Conservation (phyloP, 345 rosid species). For the Dipteronia sinensis region DNA sequence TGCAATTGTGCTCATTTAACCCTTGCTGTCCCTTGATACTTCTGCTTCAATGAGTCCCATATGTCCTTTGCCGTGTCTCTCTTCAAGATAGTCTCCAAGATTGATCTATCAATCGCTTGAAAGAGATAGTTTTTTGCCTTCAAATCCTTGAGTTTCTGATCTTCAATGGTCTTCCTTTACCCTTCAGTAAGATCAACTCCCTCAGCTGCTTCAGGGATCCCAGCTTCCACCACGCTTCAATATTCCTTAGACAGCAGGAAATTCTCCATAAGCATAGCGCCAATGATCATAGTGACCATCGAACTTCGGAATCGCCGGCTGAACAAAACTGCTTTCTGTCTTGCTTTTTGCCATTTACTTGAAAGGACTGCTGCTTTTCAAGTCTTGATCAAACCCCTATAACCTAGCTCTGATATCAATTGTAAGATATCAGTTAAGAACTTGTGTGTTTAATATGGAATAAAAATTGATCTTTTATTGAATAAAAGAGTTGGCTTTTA, state of each 20-base stretch:
- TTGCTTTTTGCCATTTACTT: no score
- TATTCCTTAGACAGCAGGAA: neutral
- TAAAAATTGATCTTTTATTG: no score
- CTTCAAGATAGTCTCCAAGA: conserved; percentile 13
- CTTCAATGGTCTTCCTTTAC: neutral
- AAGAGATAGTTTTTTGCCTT: conserved; percentile 20
- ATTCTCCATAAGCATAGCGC: conserved; percentile 1
- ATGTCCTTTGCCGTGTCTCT: conserved; percentile 3
- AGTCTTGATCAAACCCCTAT: no score
- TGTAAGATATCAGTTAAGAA: no score
- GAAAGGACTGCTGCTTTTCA: no score
- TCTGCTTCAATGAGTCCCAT: conserved; percentile 15
- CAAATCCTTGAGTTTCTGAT: neutral
- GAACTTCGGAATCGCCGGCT: conserved; percentile 3
- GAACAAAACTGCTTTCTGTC: neutral
- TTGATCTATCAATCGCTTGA: conserved; percentile 11
- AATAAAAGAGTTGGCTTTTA: no score
- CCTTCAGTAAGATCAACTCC: neutral
- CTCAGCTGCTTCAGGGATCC: neutral
- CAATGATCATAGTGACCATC: conserved; percentile 15
- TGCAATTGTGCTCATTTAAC: neutral
- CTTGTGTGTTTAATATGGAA: no score
- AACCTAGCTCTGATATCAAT: no score
- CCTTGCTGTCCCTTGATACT: conserved; percentile 10
- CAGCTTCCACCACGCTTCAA: no score